A percentile compares a stretch with the other conserved stretches of the same genome.
These are phyloP conservation scores for Solanum appendiculatum DNA, from an alignment of 257 asterid genomes.

Conservation along the genomic window DNA sequence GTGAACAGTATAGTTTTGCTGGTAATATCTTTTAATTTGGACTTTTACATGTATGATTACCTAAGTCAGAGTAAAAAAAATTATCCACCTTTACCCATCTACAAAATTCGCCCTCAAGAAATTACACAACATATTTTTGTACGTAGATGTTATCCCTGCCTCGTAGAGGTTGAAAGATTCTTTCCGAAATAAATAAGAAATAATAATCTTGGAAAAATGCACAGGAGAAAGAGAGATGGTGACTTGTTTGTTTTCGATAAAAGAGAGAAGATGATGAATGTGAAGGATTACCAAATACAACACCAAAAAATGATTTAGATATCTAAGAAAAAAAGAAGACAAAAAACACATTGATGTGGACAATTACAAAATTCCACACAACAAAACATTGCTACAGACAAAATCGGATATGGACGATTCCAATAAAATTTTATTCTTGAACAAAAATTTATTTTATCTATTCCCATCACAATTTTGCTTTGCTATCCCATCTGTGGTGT, in stretches of 20 bases:
- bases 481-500: neutral
- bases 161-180: neutral
- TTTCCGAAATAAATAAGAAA: neutral
- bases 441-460: too few species aligned
- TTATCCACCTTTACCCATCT: neutral
- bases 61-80: neutral
- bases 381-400: neutral
- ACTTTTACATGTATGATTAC: neutral
- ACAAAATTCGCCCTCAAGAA: neutral
- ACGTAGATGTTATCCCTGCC: too few species aligned
- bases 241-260: neutral
- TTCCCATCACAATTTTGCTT: neutral
- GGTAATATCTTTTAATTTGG: neutral
- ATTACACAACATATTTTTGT: neutral
- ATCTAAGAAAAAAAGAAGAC: too few species aligned
- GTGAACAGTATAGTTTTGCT: neutral
- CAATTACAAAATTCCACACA: too few species aligned
- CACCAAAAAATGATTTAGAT: neutral
- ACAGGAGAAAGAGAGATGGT: conserved; percentile 5
- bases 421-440: too few species aligned
- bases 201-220: conserved; percentile 60
- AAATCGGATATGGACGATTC: too few species aligned
- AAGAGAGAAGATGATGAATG: neutral
- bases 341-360: neutral
- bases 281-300: neutral